Evolutionary conservation across 345 rosid genomes (phyloP), one percentile per base, ranked within the genome.

Genomic region (Jatropha curcas): DNA sequence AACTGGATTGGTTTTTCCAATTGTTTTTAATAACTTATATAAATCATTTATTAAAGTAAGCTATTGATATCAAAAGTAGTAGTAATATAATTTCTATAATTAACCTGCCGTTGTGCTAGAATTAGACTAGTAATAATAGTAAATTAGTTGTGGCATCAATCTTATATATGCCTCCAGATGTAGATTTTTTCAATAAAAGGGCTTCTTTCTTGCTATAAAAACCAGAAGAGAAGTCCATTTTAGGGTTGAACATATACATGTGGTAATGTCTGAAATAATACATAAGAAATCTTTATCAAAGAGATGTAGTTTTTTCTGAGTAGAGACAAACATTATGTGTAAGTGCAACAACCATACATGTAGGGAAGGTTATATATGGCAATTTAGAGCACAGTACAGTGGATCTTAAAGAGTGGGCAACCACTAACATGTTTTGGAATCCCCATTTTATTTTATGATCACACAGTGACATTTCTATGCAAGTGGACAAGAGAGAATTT

Each of bases 321-420:
- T 7, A 25, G 34, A 16, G 2, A 51, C 9, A 3, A 63, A 58
- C 5, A 39, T 61, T 63, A 37, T 7, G n/a, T 12, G 17, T n/a
- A n/a, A n/a, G n/a, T n/a, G 16, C 6, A 24, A 72, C 60, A 37
- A 62, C 61, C 75, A 35, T 7, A 37, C 70, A 73, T 73, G 48
- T 48, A 60, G 74, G 74, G 48, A 46, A 48, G 60, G 71, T n/a
- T 3, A 37, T 63, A 59, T 41, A 41, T 41, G 45, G 45, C 45
- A 41, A 41, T 39, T 39, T 55, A 34, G 57, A 71, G 35, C n/a
- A 45, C 14, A 73, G 35, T 20, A 63, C 2, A 51, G 67, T 79
- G 20, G 66, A 79, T 68, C 60, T 52, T 19, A 3, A 30, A 19
- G 63, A 55, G 71, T 72, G 68, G 74, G 66, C 60, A 59, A 31